Conservation (phyloP, 1,284 basidiomycete species). For the Microbotryum intermedium region DNA sequence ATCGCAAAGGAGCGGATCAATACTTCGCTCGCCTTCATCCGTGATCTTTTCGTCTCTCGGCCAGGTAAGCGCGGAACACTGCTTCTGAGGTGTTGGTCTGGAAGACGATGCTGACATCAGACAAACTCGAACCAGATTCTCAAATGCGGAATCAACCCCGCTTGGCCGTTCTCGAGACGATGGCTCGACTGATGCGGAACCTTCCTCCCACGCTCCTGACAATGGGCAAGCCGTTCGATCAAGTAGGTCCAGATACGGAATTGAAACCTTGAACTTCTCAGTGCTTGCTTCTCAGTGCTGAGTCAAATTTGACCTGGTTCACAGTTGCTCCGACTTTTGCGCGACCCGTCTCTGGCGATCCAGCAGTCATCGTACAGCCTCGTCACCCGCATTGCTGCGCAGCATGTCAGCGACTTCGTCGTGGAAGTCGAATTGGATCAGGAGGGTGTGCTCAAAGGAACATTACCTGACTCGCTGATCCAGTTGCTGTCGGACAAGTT, state of each 20-base stretch:
- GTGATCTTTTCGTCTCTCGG: conserved; percentile 50
- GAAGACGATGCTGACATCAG: neutral
- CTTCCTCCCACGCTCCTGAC: conserved; percentile 54
- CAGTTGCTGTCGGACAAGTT: conserved; percentile 39
- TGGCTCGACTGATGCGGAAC: conserved; percentile 46
- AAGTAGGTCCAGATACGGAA: conserved; percentile 42
- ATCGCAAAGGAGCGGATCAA: conserved; percentile 58
- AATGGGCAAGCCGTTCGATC: conserved; percentile 55
- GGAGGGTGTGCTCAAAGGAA: conserved; percentile 32
- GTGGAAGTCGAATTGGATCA: conserved; percentile 71
- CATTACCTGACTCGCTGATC: conserved; percentile 61
- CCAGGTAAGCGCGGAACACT: conserved; percentile 44
- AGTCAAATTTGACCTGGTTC: neutral
- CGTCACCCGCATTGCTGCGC: conserved; percentile 54
- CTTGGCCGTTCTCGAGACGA: conserved; percentile 15
- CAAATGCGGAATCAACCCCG: conserved; percentile 10
- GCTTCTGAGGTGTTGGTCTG: neutral
- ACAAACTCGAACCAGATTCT: neutral
- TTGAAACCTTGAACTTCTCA: neutral
- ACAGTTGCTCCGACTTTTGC: conserved; percentile 65
- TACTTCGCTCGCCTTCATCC: conserved; percentile 51
- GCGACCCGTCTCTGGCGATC: conserved; percentile 56
- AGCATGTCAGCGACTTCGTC: conserved; percentile 66
- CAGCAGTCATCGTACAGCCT: conserved; percentile 64
- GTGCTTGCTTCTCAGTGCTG: neutral